Evolutionary conservation across 495 filamentous ascomycete species (phyloP).

Genomic region (Lasiosphaeria ovina): DNA sequence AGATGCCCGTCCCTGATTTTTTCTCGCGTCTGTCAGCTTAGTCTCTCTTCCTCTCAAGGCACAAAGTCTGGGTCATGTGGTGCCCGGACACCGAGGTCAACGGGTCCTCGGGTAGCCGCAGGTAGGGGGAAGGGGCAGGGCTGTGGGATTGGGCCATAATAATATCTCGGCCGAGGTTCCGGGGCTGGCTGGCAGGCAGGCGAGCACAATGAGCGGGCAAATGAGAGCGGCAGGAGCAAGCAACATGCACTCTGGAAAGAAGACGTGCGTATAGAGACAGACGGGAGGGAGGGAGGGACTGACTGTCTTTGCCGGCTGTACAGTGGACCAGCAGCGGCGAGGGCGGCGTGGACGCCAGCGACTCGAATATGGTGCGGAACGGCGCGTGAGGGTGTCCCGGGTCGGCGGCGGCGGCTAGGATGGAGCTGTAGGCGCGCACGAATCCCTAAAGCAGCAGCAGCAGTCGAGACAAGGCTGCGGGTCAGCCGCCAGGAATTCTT

Average conservation of each 20-base stretch:
- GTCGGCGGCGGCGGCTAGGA: constrained; percentile 41
- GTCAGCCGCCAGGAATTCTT: too few relatives aligned
- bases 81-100: too few relatives aligned
- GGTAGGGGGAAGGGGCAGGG: too few relatives aligned
- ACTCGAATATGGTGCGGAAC: constrained; percentile 42
- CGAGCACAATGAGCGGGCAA: too few relatives aligned
- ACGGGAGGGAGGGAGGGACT: constrained; percentile 36
- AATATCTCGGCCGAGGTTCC: too few relatives aligned
- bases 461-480: background rate
- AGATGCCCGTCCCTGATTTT: constrained; percentile 54
- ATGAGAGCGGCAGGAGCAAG: too few relatives aligned
- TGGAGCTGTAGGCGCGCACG: constrained; percentile 51
- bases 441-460: constrained; percentile 40
- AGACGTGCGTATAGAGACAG: constrained; percentile 29
- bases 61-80: too few relatives aligned
- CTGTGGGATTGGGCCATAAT: too few relatives aligned
- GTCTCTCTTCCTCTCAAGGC: background rate
- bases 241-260: too few relatives aligned
- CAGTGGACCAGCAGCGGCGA: constrained; percentile 37
- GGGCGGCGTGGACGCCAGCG: constrained; percentile 34
- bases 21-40: constrained; percentile 20
- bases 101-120: too few relatives aligned
- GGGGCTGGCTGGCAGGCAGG: too few relatives aligned
- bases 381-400: constrained; percentile 34
- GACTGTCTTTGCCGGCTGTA: constrained; percentile 38